A percentile compares a stretch with the other conserved stretches of the same genome.
Evolutionary conservation across 1,284 basidiomycete species (phyloP).

Genomic region (Irpex lacteus): DNA sequence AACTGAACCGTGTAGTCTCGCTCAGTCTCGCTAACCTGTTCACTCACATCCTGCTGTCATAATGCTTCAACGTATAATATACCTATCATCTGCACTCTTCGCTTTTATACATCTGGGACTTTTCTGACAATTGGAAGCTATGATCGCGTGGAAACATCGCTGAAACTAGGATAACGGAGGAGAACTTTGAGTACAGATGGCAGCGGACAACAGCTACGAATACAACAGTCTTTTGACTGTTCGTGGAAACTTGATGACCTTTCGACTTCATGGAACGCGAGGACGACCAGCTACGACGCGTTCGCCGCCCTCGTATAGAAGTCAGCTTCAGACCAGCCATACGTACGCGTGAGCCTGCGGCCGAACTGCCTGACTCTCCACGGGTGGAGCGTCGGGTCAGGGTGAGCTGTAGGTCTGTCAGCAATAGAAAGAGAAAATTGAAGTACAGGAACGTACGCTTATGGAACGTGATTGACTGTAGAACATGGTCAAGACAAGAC

Average conservation of each 20-base stretch:
- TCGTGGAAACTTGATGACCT: neutral
- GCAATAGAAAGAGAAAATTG: neutral
- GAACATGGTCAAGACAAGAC: neutral
- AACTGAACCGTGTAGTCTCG: no score
- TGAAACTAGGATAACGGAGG: neutral
- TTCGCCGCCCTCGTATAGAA: slow-evolving; percentile 32
- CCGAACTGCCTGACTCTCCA: slow-evolving; percentile 50
- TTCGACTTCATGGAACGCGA: neutral
- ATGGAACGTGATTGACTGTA: slow-evolving; percentile 70
- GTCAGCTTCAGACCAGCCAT: slow-evolving; percentile 70
- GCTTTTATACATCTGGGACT: neutral
- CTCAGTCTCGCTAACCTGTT: neutral
- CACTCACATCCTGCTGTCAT: neutral
- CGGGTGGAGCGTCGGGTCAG: slow-evolving; percentile 60
- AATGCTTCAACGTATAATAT: neutral
- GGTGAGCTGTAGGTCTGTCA: slow-evolving; percentile 51
- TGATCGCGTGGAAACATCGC: neutral
- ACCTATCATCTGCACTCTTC: neutral
- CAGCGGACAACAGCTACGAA: neutral
- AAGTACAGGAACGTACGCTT: slow-evolving; percentile 50
- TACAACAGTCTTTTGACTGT: neutral
- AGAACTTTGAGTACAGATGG: neutral
- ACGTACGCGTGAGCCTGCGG: slow-evolving; percentile 56
- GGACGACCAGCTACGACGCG: neutral
- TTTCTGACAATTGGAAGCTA: neutral